Percentiles rank a stretch among this genome's conserved stretches.
Evolutionary conservation across 179 eudicot species (phyloP).

Genomic region (Nepenthes alata): DNA sequence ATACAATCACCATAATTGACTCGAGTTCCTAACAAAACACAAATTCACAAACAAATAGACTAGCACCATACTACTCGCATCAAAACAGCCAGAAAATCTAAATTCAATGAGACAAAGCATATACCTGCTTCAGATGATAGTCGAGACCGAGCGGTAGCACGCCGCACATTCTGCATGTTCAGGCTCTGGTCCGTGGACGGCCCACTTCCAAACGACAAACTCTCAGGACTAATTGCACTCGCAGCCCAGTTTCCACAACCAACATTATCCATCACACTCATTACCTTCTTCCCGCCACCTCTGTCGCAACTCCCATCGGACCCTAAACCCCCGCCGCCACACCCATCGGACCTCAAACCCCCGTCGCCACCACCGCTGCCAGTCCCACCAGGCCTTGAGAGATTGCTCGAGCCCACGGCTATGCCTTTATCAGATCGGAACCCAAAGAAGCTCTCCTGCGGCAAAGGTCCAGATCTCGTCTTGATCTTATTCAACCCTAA

Average conservation of each 20-base stretch:
- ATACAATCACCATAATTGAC: no score
- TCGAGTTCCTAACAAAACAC: no score
- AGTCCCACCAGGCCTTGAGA: conserved; percentile 33
- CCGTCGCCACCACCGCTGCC: conserved; percentile 16
- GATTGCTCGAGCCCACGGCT: conserved; percentile 56
- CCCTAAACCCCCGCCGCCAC: conserved; percentile 12
- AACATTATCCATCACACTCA: conserved; percentile 27
- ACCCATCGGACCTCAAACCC: conserved; percentile 4
- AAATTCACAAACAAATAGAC: no score
- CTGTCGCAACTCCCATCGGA: conserved; percentile 6
- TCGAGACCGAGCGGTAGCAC: conserved; percentile 35
- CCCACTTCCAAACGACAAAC: conserved; percentile 43
- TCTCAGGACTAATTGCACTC: conserved; percentile 34
- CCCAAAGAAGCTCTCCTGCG: conserved; percentile 85
- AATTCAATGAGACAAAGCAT: not conserved
- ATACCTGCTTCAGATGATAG: conserved; percentile 66
- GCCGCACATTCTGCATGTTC: conserved; percentile 16
- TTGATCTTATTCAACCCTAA: conserved; percentile 84
- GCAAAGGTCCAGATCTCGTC: conserved; percentile 94
- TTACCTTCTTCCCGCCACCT: conserved; percentile 25
- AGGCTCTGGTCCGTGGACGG: conserved; percentile 45
- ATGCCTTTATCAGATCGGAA: conserved; percentile 47
- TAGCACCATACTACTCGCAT: not conserved
- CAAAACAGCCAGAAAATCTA: not conserved
- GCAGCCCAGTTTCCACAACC: conserved; percentile 21